Percentiles rank a stretch among this genome's conserved stretches.
phyloP scores from a whole-genome alignment of 208 protist species.

The Blastocrithidia nonstop region DNA sequence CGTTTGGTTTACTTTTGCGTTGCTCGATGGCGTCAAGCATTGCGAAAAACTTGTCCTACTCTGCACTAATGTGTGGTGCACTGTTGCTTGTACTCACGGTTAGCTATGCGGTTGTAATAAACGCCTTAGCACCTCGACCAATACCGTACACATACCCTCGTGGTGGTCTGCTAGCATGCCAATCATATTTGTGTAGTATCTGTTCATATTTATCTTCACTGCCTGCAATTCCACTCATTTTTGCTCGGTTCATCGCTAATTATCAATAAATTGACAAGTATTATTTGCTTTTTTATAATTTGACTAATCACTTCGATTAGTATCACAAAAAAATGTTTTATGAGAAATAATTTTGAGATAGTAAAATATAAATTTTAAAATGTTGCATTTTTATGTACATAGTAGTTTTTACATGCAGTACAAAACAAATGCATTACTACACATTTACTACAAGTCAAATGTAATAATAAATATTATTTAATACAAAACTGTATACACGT shows the following conservation, averaged over 20 bases:
- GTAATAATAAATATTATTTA: no score
- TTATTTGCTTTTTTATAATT: background rate
- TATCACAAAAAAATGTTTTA: no score
- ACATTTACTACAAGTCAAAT: no score
- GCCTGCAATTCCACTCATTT: conserved; percentile 3
- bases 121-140: conserved; percentile 59
- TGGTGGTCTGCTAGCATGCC: conserved; percentile 43
- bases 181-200: conserved; percentile 56
- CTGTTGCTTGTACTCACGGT: conserved; percentile 11
- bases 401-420: no score
- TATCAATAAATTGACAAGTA: no score
- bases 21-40: conserved; percentile 44
- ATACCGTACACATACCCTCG: conserved; percentile 60
- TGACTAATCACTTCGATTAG: background rate
- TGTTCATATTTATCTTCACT: conserved; percentile 59
- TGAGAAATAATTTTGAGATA: no score
- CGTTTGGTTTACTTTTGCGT: conserved; percentile 4
- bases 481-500: no score
- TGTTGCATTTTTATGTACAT: no score
- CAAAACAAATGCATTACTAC: no score
- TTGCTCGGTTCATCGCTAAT: no score
- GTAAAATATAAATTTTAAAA: no score
- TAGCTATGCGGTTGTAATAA: conserved; percentile 64
- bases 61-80: conserved; percentile 14
- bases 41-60: conserved; percentile 28